A percentile compares a stretch with the other conserved stretches of the same genome.
These are phyloP conservation scores for Madurella mycetomatis DNA, from an alignment of 2,329 filamentous ascomycete species.

Conservation along the genomic window DNA sequence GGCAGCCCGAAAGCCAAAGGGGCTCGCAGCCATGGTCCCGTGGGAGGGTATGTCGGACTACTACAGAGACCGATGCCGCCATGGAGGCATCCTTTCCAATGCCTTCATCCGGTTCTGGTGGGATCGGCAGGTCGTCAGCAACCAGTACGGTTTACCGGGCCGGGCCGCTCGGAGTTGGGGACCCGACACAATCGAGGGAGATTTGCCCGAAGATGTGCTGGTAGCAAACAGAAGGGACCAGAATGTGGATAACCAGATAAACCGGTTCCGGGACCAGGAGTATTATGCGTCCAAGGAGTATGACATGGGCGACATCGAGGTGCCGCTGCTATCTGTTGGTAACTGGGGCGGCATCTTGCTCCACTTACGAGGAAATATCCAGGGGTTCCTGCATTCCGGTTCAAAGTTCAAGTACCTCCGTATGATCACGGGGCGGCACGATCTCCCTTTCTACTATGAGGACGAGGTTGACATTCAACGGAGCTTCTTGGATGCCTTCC, in stretches of 20 bases:
- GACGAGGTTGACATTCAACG: constrained; percentile 64
- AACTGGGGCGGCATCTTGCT: constrained; percentile 70
- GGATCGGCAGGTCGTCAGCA: constrained; percentile 61
- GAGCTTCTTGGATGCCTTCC: constrained; percentile 66
- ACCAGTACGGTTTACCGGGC: constrained; percentile 58
- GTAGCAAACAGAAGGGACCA: constrained; percentile 46
- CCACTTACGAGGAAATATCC: constrained; percentile 64
- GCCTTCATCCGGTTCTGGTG: constrained; percentile 61
- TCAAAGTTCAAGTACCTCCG: constrained; percentile 65
- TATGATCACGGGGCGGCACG: constrained; percentile 66
- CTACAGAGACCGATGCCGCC: constrained; percentile 54
- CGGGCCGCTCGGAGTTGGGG: constrained; percentile 29
- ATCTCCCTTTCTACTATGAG: constrained; percentile 67
- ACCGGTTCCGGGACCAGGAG: constrained; percentile 56
- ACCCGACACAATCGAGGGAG: constrained; percentile 53
- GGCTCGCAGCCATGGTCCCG: constrained; percentile 44
- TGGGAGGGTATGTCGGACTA: constrained; percentile 53
- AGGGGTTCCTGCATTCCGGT: constrained; percentile 59
- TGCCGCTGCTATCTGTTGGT: constrained; percentile 61
- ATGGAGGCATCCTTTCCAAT: constrained; percentile 58
- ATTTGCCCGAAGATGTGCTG: constrained; percentile 50
- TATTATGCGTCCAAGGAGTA: constrained; percentile 66
- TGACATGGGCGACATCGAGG: constrained; percentile 59
- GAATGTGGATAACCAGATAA: constrained; percentile 41
- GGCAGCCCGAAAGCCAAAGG: constrained; percentile 43